Evolutionary conservation across 2,329 filamentous ascomycete species (phyloP).

Genomic region (Monilinia laxa): DNA sequence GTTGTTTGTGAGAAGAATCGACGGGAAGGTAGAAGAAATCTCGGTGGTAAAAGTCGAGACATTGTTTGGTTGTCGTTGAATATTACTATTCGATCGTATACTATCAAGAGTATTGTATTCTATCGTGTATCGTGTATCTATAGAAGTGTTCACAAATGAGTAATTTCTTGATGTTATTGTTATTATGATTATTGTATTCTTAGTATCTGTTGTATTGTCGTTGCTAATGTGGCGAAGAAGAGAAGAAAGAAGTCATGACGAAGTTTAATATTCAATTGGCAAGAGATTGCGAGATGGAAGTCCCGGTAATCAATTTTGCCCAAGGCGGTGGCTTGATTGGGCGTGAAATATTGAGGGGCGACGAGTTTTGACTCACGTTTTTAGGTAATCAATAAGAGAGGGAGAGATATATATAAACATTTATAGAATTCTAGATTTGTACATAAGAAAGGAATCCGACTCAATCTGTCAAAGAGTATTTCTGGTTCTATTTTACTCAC

Average conservation of each 20-base stretch:
- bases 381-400: slow-evolving; percentile 7
- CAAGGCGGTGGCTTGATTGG: slow-evolving; percentile 11
- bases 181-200: too few relatives aligned
- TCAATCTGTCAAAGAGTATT: not conserved
- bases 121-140: too few relatives aligned
- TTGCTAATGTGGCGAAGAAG: not conserved
- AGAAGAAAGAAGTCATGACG: slow-evolving; percentile 1
- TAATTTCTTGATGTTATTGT: not conserved
- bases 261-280: not conserved
- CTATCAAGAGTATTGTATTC: not conserved
- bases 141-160: too few relatives aligned
- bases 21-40: slow-evolving; percentile 34
- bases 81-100: too few relatives aligned
- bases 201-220: not conserved
- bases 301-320: not conserved
- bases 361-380: not conserved
- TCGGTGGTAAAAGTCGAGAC: slow-evolving; percentile 36
- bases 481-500: not conserved
- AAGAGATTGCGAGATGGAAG: slow-evolving; percentile 29
- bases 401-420: not conserved
- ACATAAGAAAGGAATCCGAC: not conserved
- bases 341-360: slow-evolving; percentile 20
- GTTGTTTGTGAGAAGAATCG: slow-evolving; percentile 36
- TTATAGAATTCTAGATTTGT: not conserved
- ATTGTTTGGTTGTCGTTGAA: slow-evolving; percentile 26